Conservation (phyloP, 1,284 basidiomycete genomes). For the Ceratobasidium sp. region DNA sequence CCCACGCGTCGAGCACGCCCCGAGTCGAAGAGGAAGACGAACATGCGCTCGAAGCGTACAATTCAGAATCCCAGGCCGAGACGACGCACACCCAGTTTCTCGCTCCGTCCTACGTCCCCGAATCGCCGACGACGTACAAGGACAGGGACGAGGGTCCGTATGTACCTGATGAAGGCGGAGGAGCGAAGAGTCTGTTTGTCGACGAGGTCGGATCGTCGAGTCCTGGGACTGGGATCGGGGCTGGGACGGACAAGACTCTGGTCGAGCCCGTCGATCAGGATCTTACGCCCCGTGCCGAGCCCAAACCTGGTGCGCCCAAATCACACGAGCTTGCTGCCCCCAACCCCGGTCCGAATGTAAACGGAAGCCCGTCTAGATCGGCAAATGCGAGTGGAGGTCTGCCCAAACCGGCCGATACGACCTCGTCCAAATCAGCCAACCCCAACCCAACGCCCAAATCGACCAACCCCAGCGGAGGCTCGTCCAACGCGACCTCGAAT, state of each 20-base stretch:
- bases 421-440: not conserved
- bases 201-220: not conserved
- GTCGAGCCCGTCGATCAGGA: slow-evolving; percentile 1
- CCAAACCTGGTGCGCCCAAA: not conserved
- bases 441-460: not conserved
- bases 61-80: not conserved
- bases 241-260: not conserved
- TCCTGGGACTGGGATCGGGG: not conserved
- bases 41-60: not conserved
- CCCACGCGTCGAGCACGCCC: slow-evolving; percentile 22
- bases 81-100: not conserved
- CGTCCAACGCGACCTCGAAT: not conserved
- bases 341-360: not conserved
- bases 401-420: too few species aligned
- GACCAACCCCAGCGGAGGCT: not conserved
- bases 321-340: slow-evolving; percentile 7
- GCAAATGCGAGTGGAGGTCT: not conserved
- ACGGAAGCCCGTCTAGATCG: not conserved
- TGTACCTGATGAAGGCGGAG: not conserved
- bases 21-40: slow-evolving; percentile 33
- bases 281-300: not conserved
- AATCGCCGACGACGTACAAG: slow-evolving; percentile 25
- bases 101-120: not conserved
- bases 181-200: not conserved
- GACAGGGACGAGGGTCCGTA: not conserved